phyloP scores from a whole-genome alignment of 495 filamentous ascomycete genomes.

The Penicillium odoratum region DNA sequence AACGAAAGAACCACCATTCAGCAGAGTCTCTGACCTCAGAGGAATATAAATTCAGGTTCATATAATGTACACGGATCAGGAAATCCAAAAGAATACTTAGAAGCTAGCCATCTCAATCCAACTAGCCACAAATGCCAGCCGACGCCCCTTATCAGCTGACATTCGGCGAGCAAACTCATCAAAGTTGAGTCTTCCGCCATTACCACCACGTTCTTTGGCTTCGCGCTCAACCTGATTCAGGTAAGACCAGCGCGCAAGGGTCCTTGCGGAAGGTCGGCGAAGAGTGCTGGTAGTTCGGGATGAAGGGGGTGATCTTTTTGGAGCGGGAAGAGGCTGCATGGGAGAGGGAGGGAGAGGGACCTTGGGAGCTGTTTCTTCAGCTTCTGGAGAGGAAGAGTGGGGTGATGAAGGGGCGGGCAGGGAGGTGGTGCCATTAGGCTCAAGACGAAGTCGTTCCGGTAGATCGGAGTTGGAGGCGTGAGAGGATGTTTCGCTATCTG shows the following conservation, averaged over 20 bases:
- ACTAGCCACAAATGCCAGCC: slow-evolving; percentile 72
- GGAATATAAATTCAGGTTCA: background rate
- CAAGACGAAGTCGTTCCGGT: slow-evolving; percentile 32
- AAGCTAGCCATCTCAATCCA: slow-evolving; percentile 84
- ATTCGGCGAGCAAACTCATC: slow-evolving; percentile 74
- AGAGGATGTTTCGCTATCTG: slow-evolving; percentile 11
- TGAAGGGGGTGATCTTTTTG: slow-evolving; percentile 22
- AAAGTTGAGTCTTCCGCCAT: slow-evolving; percentile 68
- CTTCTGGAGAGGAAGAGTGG: slow-evolving; percentile 34
- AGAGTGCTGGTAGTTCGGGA: slow-evolving; percentile 16
- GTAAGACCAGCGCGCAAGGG: slow-evolving; percentile 52
- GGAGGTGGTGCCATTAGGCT: slow-evolving; percentile 35
- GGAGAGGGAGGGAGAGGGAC: slow-evolving; percentile 35
- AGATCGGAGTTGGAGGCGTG: slow-evolving; percentile 19
- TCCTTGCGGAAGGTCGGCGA: slow-evolving; percentile 35
- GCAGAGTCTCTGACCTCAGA: background rate
- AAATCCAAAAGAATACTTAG: slow-evolving; percentile 18
- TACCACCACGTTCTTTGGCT: slow-evolving; percentile 67
- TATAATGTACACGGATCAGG: background rate
- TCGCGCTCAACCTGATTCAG: slow-evolving; percentile 65
- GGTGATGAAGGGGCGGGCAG: slow-evolving; percentile 39
- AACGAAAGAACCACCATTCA: too few relatives aligned
- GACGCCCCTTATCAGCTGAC: slow-evolving; percentile 57
- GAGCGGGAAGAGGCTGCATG: slow-evolving; percentile 36
- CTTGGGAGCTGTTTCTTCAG: slow-evolving; percentile 42